Base-by-base conservation (phyloP, 257 asterid genomes). In the Anisodus acutangulus region DNA sequence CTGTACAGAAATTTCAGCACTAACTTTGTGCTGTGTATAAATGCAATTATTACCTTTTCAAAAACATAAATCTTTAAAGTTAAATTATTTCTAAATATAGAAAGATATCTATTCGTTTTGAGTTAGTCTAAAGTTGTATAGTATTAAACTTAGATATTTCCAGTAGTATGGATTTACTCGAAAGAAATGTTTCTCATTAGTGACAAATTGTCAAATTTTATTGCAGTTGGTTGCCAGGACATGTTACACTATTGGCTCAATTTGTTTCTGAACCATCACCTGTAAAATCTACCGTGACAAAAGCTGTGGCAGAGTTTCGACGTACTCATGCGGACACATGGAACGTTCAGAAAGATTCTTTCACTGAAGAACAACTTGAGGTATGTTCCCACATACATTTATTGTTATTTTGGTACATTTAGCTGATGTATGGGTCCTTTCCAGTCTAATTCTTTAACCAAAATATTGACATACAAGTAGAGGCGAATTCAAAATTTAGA, bases 251-350 rank as follows among this genome's bases (percentile, higher is more conserved):
- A 82, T 93, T 97, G 60, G 98, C 99, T 74, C 93, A 88, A 69
- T 97, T 97, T 85, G 98, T 93, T 78, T 92, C 95, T 9, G 99
- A 95, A 89, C 92, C 96, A 13, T 93, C 98, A 67, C 98, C 99
- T 63, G 88, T 95, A 78, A 97, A 97, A 89, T 95, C 98, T n/a
- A 95, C 98, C 2, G 98, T 95, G 72, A 97, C 98, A 31, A 97
- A 97, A 89, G 99, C 99, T 1, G 90, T 97, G 82, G 99, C 99
- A 72, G 99, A 95, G 82, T 97, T 97, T 83, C 97, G 98, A 6
- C 97, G 99, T 72, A 95, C 99, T 83, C 99, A 97, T 89, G 98
- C 99, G 51, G 99, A 97, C 89, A 95, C 97, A 78, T 97, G 99
- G 99, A 95, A 91, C 86, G 87, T 95, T 85, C 98, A 97, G 58